Evolutionary conservation across 1,284 basidiomycete genomes (phyloP), one percentile per base, ranked within the genome.

Genomic region (Fomitiporia mediterranea): DNA sequence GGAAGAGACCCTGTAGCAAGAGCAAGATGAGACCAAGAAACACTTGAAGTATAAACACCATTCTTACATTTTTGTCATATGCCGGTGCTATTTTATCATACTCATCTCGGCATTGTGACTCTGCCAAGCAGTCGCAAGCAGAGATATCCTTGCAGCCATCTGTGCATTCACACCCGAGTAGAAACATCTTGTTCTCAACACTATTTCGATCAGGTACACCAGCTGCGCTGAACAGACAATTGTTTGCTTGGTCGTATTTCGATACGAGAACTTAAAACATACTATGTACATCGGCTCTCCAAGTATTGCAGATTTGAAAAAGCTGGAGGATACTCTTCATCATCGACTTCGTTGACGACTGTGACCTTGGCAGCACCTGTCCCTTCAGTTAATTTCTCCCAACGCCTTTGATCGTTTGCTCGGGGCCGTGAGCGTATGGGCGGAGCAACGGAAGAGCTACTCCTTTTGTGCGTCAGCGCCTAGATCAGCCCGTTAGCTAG

Each of bases 1-100:
- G 68, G 64, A 79, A 83, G 2, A 77, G 63, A 30, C 52, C 52
- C 28, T 53, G 8, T 35, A 50, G 19, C 21, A n/a, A 34, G 7
- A 15, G 3, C 13, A 19, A 38, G 17, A 8, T 25, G 17, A 19
- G 28, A 15, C 13, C 8, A 2, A 2, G 4, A 13, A 6, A 8
- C 15, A 52, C 17, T 23, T 6, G 35, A 13, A 23, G 30, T 25
- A 4, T n/a, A n/a, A 13, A 34, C 9, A 17, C n/a, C 21, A 15
- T 8, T 17, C 27, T 53, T 19, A 37, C 55, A 3, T 51, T 35
- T 7, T 32, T 27, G 37, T 56, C 39, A 44, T 56, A 56, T 3
- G 48, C 55, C 17, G 32, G 5, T 27, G 38, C 19, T 27, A 21
- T 1, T 17, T 56, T 34, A 0, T 19, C 49, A 25, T 44, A 3